phyloP scores from a whole-genome alignment of 1,139 yeast species.

The Geotrichum aggregatum region DNA sequence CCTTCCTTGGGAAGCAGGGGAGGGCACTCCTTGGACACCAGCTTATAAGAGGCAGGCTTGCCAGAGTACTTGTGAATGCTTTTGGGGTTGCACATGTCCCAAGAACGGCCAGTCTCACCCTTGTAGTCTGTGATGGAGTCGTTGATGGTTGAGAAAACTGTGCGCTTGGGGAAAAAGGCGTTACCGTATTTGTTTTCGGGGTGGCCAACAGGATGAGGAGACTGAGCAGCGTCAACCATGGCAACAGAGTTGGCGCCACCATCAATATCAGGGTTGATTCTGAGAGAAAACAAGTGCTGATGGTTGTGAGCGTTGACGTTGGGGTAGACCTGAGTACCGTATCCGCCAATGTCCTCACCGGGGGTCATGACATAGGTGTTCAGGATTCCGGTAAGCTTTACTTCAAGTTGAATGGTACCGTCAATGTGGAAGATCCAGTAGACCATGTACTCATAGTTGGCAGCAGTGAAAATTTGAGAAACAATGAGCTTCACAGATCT shows the following conservation, averaged over 20 bases:
- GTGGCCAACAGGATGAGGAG: conserved; percentile 59
- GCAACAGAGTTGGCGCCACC: conserved; percentile 76
- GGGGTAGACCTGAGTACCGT: conserved; percentile 80
- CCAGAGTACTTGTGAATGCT: conserved; percentile 64
- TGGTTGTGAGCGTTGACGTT: conserved; percentile 80
- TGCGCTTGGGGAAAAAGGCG: conserved; percentile 61
- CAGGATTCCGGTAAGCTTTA: conserved; percentile 74
- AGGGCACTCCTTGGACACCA: conserved; percentile 74
- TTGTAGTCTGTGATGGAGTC: conserved; percentile 65
- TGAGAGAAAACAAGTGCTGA: conserved; percentile 76
- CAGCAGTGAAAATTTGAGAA: conserved; percentile 80
- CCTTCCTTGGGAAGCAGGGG: conserved; percentile 70
- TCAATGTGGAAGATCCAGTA: conserved; percentile 82
- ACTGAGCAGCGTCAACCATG: conserved; percentile 58
- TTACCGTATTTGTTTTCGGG: conserved; percentile 70
- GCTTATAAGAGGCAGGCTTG: conserved; percentile 70
- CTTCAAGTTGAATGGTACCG: conserved; percentile 73
- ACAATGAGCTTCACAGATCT: conserved; percentile 70
- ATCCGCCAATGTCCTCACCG: conserved; percentile 63
- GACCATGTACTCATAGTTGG: conserved; percentile 78
- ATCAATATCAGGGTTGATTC: conserved; percentile 75
- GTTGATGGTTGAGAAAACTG: conserved; percentile 59
- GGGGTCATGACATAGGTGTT: conserved; percentile 60
- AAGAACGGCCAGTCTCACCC: conserved; percentile 61
- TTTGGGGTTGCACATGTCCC: conserved; percentile 75